Conservation (phyloP, 192 early-diverging fungal species). For the Rhizoclosmatium sp. region DNA sequence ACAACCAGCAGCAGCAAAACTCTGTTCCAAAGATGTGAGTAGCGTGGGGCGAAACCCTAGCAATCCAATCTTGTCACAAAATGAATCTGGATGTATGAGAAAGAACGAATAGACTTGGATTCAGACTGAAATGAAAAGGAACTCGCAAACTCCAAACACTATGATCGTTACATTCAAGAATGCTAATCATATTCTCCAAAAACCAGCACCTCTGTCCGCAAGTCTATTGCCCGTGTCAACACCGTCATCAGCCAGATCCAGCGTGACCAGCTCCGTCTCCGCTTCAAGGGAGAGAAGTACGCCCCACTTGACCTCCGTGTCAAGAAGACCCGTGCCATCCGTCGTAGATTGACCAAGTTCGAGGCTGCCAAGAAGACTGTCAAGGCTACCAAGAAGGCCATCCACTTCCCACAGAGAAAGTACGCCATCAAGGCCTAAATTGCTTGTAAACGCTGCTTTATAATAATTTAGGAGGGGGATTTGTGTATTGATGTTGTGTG, state of each 20-base stretch:
- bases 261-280: slow-evolving; percentile 85
- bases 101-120: no score
- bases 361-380: slow-evolving; percentile 86
- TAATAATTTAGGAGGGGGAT: no score
- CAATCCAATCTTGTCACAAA: no score
- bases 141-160: no score
- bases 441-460: no score
- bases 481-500: no score
- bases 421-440: slow-evolving; percentile 61
- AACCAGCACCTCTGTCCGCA: slow-evolving; percentile 82
- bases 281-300: slow-evolving; percentile 96
- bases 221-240: slow-evolving; percentile 92
- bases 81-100: no score
- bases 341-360: slow-evolving; percentile 87
- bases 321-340: slow-evolving; percentile 99
- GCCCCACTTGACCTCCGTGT: slow-evolving; percentile 93
- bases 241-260: slow-evolving; percentile 96
- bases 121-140: no score
- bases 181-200: slow-evolving; percentile 11
- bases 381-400: slow-evolving; percentile 87
- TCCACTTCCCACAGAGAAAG: slow-evolving; percentile 92
- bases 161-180: no score
- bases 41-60: not conserved
- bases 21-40: slow-evolving; percentile 78
- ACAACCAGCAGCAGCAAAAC: slow-evolving; percentile 63